Evolutionary conservation across 768 basidiomycete species (phyloP).

Genomic region (Suillus hirtellus): DNA sequence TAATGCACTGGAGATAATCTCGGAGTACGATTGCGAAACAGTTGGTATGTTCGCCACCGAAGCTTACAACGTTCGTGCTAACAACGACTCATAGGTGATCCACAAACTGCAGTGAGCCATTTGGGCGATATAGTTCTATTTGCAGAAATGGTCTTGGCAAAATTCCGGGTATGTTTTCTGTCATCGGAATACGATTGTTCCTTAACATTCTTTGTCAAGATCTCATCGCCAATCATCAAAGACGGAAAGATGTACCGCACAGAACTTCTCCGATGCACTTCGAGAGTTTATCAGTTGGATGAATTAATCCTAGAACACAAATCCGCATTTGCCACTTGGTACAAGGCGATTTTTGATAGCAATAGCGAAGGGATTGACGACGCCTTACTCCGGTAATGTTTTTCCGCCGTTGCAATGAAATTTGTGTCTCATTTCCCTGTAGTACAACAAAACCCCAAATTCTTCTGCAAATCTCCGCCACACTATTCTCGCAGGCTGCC

Average conservation of each 20-base stretch:
- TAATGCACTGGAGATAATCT: constrained; percentile 59
- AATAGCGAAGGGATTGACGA: constrained; percentile 84
- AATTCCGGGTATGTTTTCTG: constrained; percentile 54
- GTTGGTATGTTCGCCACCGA: constrained; percentile 46
- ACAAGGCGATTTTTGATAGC: constrained; percentile 75
- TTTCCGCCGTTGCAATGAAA: background rate
- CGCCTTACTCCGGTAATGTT: constrained; percentile 58
- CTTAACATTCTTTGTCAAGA: constrained; percentile 37
- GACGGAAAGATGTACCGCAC: constrained; percentile 48
- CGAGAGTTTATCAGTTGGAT: constrained; percentile 41
- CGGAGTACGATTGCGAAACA: constrained; percentile 77
- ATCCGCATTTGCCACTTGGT: constrained; percentile 57
- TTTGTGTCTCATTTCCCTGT: constrained; percentile 10
- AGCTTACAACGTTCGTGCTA: background rate
- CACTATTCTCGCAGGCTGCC: constrained; percentile 67
- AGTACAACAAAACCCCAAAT: constrained; percentile 73
- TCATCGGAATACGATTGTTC: constrained; percentile 1
- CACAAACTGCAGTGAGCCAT: constrained; percentile 78
- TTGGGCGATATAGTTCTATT: constrained; percentile 81
- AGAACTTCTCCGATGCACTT: constrained; percentile 51
- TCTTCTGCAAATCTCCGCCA: constrained; percentile 65
- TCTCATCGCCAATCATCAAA: constrained; percentile 48
- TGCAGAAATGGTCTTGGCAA: constrained; percentile 61
- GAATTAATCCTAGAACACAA: constrained; percentile 45
- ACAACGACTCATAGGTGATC: constrained; percentile 57